Evolutionary conservation across 129 eudicot species (phyloP).

Genomic region (Chrysanthemum seticuspe): DNA sequence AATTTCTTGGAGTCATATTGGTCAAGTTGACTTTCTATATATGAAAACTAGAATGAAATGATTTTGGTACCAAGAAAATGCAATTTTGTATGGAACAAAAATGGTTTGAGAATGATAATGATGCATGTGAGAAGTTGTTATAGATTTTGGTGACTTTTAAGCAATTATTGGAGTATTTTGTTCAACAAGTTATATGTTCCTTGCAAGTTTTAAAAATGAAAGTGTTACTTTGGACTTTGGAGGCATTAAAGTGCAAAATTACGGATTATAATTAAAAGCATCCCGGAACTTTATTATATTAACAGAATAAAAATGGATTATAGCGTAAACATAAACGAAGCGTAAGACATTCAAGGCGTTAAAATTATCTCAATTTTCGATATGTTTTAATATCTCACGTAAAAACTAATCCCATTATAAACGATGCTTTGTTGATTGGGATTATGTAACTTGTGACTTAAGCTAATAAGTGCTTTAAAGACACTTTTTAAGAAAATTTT

Average conservation of each 20-base stretch:
- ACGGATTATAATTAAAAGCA: background rate
- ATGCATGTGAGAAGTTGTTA: slow-evolving; percentile 10
- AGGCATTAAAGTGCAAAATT: background rate
- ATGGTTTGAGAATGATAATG: slow-evolving; percentile 12
- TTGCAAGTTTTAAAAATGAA: slow-evolving; percentile 46
- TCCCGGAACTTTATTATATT: background rate
- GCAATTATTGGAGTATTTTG: slow-evolving; percentile 27
- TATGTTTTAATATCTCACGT: too few relatives aligned
- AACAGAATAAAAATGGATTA: too few relatives aligned
- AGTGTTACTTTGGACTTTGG: background rate
- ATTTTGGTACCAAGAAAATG: background rate
- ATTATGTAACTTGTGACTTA: too few relatives aligned
- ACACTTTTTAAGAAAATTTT: too few relatives aligned
- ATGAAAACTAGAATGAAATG: background rate
- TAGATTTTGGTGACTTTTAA: slow-evolving; percentile 28
- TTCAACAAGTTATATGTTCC: slow-evolving; percentile 41
- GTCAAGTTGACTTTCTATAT: slow-evolving; percentile 7
- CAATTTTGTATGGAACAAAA: slow-evolving; percentile 4
- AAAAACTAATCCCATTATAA: too few relatives aligned
- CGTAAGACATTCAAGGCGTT: too few relatives aligned
- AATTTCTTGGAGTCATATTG: slow-evolving; percentile 38
- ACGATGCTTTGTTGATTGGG: too few relatives aligned
- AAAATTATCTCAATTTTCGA: too few relatives aligned
- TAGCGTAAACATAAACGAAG: too few relatives aligned
- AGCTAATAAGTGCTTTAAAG: too few relatives aligned